A percentile compares a stretch with the other conserved stretches of the same genome.
These are phyloP conservation scores for Piper longum DNA, from an alignment of 164 flowering plant genomes.

Conservation along the genomic window DNA sequence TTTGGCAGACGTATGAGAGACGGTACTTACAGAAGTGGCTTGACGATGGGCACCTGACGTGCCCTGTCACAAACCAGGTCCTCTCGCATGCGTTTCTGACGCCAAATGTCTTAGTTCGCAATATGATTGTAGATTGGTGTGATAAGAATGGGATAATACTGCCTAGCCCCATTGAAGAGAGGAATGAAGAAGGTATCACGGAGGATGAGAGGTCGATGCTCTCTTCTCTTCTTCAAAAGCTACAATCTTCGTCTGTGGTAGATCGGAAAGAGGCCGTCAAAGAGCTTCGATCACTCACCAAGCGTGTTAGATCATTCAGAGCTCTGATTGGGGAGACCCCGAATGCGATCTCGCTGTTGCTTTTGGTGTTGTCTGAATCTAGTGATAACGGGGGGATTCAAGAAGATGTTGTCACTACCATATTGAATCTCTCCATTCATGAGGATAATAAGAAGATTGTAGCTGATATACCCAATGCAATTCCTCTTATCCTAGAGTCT, in stretches of 20 bases:
- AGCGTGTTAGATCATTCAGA: conserved; percentile 48
- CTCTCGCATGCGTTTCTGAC: conserved; percentile 49
- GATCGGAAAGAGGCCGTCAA: conserved; percentile 57
- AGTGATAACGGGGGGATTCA: conserved; percentile 34
- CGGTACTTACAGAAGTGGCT: conserved; percentile 53
- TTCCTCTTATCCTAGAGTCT: conserved; percentile 51
- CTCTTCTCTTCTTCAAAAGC: conserved; percentile 30
- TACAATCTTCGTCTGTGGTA: conserved; percentile 21
- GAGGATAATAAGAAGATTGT: conserved; percentile 70
- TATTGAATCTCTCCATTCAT: conserved; percentile 65
- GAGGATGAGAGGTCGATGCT: conserved; percentile 32
- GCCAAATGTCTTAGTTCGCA: conserved; percentile 49
- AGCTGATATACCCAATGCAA: conserved; percentile 45
- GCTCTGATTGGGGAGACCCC: conserved; percentile 50
- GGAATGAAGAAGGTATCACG: conserved; percentile 22
- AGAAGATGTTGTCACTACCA: conserved; percentile 68
- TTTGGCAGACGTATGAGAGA: conserved; percentile 62
- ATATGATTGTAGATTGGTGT: conserved; percentile 58
- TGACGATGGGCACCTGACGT: conserved; percentile 42
- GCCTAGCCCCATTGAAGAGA: conserved; percentile 11
- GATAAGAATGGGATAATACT: conserved; percentile 30
- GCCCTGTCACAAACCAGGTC: conserved; percentile 59
- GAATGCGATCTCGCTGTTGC: conserved; percentile 40
- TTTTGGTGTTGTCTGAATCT: conserved; percentile 32
- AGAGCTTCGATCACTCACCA: conserved; percentile 66